Conservation (phyloP, 2,329 filamentous ascomycete species). For the Aspergillus transmontanensis region DNA sequence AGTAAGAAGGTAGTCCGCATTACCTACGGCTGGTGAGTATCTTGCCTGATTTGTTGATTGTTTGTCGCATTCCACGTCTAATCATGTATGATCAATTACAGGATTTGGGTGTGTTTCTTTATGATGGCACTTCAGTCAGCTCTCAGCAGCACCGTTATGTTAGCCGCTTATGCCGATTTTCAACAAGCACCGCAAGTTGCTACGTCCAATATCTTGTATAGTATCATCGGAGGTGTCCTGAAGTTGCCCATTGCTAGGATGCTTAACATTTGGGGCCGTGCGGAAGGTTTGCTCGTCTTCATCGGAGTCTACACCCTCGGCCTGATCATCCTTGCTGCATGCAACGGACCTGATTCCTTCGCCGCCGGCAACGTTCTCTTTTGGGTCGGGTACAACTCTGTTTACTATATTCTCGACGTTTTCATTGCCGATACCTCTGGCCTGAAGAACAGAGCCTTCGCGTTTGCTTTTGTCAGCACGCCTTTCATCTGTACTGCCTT, state of each 20-base stretch:
- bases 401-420: constrained; percentile 59
- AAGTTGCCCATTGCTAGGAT: constrained; percentile 66
- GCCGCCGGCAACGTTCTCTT: constrained; percentile 66
- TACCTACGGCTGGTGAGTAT: constrained; percentile 38
- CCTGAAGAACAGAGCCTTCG: constrained; percentile 62
- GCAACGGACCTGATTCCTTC: constrained; percentile 62
- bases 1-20: constrained; percentile 39
- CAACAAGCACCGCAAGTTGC: constrained; percentile 51
- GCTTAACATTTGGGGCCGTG: constrained; percentile 64
- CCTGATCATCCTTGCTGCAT: constrained; percentile 64
- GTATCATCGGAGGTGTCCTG: constrained; percentile 59
- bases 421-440: constrained; percentile 66
- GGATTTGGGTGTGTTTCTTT: constrained; percentile 52
- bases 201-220: constrained; percentile 58
- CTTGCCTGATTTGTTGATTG: background rate
- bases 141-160: constrained; percentile 46
- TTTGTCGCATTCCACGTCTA: constrained; percentile 8
- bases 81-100: constrained; percentile 12
- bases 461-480: constrained; percentile 60
- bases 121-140: constrained; percentile 48
- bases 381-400: constrained; percentile 58
- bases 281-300: constrained; percentile 59
- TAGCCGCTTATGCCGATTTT: constrained; percentile 57
- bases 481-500: constrained; percentile 65
- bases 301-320: constrained; percentile 50